Evolutionary conservation across 371 early-diverging fungal genomes (phyloP).

Genomic region (Mortierella sp.): DNA sequence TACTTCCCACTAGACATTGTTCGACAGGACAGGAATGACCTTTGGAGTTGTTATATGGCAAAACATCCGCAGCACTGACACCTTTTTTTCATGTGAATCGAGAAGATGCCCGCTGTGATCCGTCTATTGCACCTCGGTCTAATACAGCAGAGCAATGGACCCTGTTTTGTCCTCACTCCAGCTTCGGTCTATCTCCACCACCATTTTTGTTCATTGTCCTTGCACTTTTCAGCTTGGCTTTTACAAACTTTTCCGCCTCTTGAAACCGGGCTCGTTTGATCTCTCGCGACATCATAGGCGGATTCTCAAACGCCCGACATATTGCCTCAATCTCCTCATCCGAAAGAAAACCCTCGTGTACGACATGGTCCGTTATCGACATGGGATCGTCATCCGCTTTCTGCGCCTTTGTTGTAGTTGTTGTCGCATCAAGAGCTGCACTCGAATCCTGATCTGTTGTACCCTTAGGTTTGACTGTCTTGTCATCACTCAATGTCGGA

Average conservation of each 20-base stretch:
- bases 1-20: too few relatives aligned
- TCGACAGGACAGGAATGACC: too few relatives aligned
- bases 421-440: not conserved
- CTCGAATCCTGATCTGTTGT: not conserved
- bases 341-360: slow-evolving; percentile 33
- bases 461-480: not conserved
- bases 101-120: too few relatives aligned
- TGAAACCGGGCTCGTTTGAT: slow-evolving; percentile 34
- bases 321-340: slow-evolving; percentile 38
- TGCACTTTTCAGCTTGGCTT: slow-evolving; percentile 26
- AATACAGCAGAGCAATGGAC: too few relatives aligned
- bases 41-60: too few relatives aligned
- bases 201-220: too few relatives aligned
- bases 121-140: too few relatives aligned
- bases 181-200: too few relatives aligned
- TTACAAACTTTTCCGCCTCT: slow-evolving; percentile 42
- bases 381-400: slow-evolving; percentile 22
- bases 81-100: too few relatives aligned
- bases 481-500: not conserved
- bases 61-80: too few relatives aligned
- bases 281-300: slow-evolving; percentile 15
- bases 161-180: too few relatives aligned
- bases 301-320: slow-evolving; percentile 13
- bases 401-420: not conserved
- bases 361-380: slow-evolving; percentile 43